Conservation (phyloP, 2,329 filamentous ascomycete species). For the Hansfordia pulvinata region DNA sequence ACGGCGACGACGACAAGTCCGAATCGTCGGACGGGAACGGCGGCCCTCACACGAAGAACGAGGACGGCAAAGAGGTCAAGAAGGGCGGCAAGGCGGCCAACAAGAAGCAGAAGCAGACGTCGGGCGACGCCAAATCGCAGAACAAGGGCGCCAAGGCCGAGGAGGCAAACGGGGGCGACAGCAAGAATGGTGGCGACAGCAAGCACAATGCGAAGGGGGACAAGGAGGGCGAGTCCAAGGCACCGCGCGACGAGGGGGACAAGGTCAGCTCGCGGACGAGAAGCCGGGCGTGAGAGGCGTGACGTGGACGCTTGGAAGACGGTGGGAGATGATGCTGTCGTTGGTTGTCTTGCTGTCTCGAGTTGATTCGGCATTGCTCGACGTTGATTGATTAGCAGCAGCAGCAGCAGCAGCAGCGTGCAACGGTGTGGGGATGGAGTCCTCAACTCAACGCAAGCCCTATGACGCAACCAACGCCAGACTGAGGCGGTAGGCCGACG, state of each 20-base stretch:
- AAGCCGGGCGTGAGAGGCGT: too few relatives aligned
- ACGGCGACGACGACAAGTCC: conserved; percentile 20
- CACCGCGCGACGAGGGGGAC: conserved; percentile 5
- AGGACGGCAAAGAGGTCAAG: conserved; percentile 8
- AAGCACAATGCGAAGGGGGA: not conserved
- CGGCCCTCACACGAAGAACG: conserved; percentile 10
- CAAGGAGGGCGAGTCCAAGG: conserved; percentile 1
- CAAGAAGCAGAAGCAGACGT: conserved; percentile 13
- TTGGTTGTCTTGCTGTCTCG: too few relatives aligned
- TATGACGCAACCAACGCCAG: too few relatives aligned
- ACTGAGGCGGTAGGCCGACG: too few relatives aligned
- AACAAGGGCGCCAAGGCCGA: conserved; percentile 9
- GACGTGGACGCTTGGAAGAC: too few relatives aligned
- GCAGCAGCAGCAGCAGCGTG: too few relatives aligned
- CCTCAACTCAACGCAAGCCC: too few relatives aligned
- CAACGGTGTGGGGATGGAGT: too few relatives aligned
- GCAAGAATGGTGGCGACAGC: conserved; percentile 1
- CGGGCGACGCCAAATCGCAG: conserved; percentile 7
- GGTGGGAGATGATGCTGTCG: too few relatives aligned
- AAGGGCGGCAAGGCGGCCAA: conserved; percentile 13
- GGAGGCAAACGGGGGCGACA: conserved; percentile 2
- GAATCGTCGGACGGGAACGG: conserved; percentile 14
- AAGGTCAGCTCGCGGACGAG: conserved; percentile 9
- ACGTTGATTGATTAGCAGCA: too few relatives aligned
- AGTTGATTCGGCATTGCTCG: too few relatives aligned